These are phyloP conservation scores for Arbutus unedo DNA, from an alignment of 148 eudicot species.

Conservation along the genomic window DNA sequence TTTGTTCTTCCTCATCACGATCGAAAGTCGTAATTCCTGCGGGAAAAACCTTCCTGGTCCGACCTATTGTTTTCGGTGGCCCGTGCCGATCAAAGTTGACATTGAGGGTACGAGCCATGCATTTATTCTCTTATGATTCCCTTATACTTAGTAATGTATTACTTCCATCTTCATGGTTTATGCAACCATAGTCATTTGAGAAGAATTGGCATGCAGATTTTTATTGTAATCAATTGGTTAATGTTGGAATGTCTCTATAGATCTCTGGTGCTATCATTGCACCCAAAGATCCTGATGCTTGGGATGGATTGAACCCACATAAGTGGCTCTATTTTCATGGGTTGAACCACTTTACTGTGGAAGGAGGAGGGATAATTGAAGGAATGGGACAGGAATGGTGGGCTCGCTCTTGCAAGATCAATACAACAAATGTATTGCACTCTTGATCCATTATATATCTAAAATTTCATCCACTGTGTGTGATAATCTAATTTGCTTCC, in stretches of 20 bases:
- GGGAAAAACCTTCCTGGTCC: conserved; percentile 46
- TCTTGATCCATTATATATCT: conserved; percentile 17
- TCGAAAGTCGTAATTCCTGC: conserved; percentile 54
- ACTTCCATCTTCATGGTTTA: not conserved
- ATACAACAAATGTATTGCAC: conserved; percentile 53
- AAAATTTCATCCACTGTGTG: not conserved
- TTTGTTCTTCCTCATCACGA: conserved; percentile 49
- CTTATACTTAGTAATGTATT: not conserved
- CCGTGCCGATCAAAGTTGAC: conserved; percentile 60
- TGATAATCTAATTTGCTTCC: conserved; percentile 14
- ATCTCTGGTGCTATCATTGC: conserved; percentile 67
- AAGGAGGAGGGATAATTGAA: conserved; percentile 73
- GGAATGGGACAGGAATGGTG: conserved; percentile 97
- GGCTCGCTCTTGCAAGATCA: conserved; percentile 82
- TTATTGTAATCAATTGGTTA: not conserved
- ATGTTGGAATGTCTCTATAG: conserved; percentile 31
- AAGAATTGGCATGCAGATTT: not conserved
- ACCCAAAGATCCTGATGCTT: conserved; percentile 65
- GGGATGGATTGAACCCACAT: conserved; percentile 62
- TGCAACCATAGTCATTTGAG: not conserved
- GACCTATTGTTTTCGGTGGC: conserved; percentile 59
- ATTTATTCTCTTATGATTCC: not conserved
- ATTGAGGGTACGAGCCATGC: conserved; percentile 49
- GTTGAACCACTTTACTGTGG: conserved; percentile 60
- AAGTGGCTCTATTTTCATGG: conserved; percentile 86